Base-by-base conservation (phyloP, 2,329 filamentous ascomycete genomes). In the Fusarium liriodendri region DNA sequence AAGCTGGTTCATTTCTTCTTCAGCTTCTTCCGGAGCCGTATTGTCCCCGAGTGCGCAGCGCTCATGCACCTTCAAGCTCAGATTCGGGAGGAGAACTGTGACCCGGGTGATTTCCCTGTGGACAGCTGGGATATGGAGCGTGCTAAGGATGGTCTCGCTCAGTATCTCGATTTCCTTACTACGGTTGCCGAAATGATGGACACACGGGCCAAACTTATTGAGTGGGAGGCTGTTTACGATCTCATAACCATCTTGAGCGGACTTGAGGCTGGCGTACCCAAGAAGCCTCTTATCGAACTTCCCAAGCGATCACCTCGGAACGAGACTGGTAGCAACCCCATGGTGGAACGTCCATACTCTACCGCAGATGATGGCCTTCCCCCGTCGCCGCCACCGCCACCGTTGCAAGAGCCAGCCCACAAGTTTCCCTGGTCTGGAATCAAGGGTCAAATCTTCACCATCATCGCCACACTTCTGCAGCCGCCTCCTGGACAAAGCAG, bases 71-170 rank as follows among this genome's bases (percentile, higher is more conserved):
- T 98, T 4, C 96, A 98, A 84, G 94, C 94, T 18, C 93, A 98
- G 79, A 97, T 98, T 37, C 92, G 94, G 47, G 91, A 92, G 45
- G 91, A 92, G 35, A 88, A 91, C 66, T 91, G 92, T 18, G 90
- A 96, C 69, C 91, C 94, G 0, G 91, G 94, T 71, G 95, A 98
- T 78, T 98, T 98, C 78, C 96, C 96, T 0, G 91, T 98, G 2
- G 97, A 98, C 78, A 89, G 95, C 55, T 98, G 96, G 96, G 96
- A 98, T 78, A 97, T 98, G 93, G 96, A 98, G 81, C 91, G 96
- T 16, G 96, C 97, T 67, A 98, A 97, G 81, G 96, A 98, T 79
- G 96, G 96, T 1, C 90, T 98, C 1, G 95, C 95, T 61, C 95
- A 98, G 82, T 98, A 97, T 79, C 90, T 98, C 2, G 95, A 98